These are phyloP conservation scores for Gossypium turneri DNA, from an alignment of 345 rosid genomes.

Conservation along the genomic window DNA sequence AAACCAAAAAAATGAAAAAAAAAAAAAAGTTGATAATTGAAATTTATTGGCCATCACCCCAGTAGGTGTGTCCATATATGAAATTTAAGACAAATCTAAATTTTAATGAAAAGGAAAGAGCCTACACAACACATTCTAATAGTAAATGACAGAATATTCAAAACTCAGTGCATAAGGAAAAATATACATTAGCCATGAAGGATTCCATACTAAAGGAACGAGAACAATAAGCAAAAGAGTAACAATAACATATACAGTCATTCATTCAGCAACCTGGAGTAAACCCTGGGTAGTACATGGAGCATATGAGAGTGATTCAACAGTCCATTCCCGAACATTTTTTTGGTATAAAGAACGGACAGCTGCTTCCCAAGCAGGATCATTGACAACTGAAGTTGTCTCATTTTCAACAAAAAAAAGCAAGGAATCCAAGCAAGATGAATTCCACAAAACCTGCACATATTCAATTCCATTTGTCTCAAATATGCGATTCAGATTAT, in stretches of 20 bases:
- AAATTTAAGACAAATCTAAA: neutral
- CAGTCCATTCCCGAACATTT: constrained; percentile 85
- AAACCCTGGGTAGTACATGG: constrained; percentile 99
- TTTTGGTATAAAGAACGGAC: constrained; percentile 86
- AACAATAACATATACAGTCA: neutral
- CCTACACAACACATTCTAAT: neutral
- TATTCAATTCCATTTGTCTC: constrained; percentile 15
- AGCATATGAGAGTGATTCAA: constrained; percentile 85
- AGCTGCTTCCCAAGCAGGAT: constrained; percentile 80
- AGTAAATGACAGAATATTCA: neutral
- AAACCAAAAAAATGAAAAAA: neutral
- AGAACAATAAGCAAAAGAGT: neutral
- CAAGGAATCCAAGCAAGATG: constrained; percentile 83
- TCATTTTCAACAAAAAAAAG: constrained; percentile 74
- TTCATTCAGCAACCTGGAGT: constrained; percentile 64
- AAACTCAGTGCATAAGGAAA: neutral
- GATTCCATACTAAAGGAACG: constrained; percentile 10
- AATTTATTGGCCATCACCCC: neutral
- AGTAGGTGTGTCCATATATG: neutral
- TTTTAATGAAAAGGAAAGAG: neutral
- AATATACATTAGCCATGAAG: neutral
- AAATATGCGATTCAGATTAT: constrained; percentile 17
- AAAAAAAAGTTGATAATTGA: neutral
- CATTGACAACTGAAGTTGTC: constrained; percentile 68
- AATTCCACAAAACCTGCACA: constrained; percentile 93